Evolutionary conservation across 352 stramenopile genomes (phyloP), one percentile per base, ranked within the genome.

Genomic region (Pythium apleroticum): DNA sequence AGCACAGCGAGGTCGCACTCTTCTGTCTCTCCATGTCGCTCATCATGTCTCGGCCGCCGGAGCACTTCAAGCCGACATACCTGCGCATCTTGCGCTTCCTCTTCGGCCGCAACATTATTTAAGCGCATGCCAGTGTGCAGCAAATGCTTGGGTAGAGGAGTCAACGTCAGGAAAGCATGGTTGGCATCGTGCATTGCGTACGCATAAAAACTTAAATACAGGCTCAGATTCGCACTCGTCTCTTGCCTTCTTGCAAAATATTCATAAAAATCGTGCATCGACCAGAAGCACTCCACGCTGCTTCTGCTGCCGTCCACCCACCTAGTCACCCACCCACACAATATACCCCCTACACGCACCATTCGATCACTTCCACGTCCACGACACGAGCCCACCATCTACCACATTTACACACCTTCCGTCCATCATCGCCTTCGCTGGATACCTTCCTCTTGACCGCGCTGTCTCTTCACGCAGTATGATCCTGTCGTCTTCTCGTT

Each of bases 61-160:
- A 81, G 61, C 81, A 93, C 69, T 91, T 96, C 70, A 96, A 96
- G 66, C 82, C 85, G 25, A 93, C 87, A 39, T 94, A 96, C 63
- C 73, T 92, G 20, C 69, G 76, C 53, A 90, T 94, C 60, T 53
- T 93, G 58, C 80, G 83, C 33, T 96, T 96, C 61, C 72, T 94
- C 70, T 96, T 96, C 72, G 87, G 87, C 37, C 73, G 72, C 54
- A 73, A 86, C 60, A 86, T 86, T 74, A 84, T 91, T 77, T 91
- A 84, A 74, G 25, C 39, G 9, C 3, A 14, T 25, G 5, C 14
- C 20, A 25, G 43, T 7, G 6, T 11, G 17, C n/a, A 27, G 43
- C n/a, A 6, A 50, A 6, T 8, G 8, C 43, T 50, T 50, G 19
- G n/a, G 20, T 7, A 50, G 20, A 50, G 20, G 1, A 27, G 4